Evolutionary conservation across 2,329 filamentous ascomycete species (phyloP), one percentile per base, ranked within the genome.

Genomic region (Pyrenophora graminea): DNA sequence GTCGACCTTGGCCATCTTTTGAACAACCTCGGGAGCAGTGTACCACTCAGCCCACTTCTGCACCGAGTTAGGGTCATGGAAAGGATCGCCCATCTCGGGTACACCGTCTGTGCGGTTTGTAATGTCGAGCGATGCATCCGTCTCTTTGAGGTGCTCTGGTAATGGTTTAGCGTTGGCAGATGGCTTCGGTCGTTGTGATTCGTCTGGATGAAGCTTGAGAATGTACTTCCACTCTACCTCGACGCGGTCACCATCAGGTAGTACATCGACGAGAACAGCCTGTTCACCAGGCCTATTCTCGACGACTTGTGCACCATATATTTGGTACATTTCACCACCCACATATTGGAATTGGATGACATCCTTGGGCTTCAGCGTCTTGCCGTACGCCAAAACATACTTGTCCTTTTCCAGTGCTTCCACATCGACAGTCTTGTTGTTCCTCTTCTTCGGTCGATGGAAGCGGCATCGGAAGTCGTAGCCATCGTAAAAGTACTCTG

Each of bases 401-500:
- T 84, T 78, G 69, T 89, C 87, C 45, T 83, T 81, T 64, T 94
- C 91, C 55, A 94, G 77, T 1, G 80, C 77, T 47, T 89, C 84
- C 31, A 83, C 82, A 46, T 90, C 84, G 43, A 86, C 74, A 59
- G 88, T 89, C 75, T 88, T 90, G 56, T 91, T 86, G 62, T 93
- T 86, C 77, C 93, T 94, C 65, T 94, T 86, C 77, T 94, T 96
- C 12, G 89, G 85, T 42, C 94, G 85, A 72, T 99, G 94, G 75
- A 96, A 96, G 53, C 92, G 90, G 76, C 94, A 99, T 63, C 89
- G 91, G 71, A 97, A 92, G 68, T 96, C 91, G 64, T 95, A 93
- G 1, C 89, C 91, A 65, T 91, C 89, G 63, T 96, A 88, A 61
- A 90, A 93, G 73, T 97, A 97, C 71, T 97, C 91, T 1, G 86